A percentile compares a stretch with the other conserved stretches of the same genome.
Evolutionary conservation across 2,329 filamentous ascomycete species (phyloP).

Genomic region (Monilinia aucupariae): DNA sequence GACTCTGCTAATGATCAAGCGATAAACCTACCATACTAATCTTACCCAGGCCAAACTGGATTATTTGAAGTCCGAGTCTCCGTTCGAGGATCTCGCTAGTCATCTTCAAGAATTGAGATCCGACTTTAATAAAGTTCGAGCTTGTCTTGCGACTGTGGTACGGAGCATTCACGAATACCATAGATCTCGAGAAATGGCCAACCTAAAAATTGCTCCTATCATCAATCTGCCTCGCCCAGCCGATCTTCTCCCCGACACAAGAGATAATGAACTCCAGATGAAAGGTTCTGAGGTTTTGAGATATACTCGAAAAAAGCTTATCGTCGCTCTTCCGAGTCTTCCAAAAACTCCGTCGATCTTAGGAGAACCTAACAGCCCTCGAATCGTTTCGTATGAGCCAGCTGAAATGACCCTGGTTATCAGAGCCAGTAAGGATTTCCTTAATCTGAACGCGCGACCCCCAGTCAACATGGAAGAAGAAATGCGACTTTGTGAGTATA

Average conservation of each 20-base stretch:
- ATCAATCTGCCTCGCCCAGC: neutral
- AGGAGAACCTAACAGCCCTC: neutral
- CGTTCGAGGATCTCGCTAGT: neutral
- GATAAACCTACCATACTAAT: neutral
- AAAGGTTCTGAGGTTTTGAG: neutral
- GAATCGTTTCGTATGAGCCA: neutral
- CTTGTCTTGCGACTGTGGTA: neutral
- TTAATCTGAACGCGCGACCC: neutral
- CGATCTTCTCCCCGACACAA: neutral
- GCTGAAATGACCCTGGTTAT: neutral
- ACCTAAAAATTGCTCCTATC: neutral
- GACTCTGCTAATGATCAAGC: neutral
- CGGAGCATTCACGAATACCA: neutral
- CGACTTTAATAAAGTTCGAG: neutral
- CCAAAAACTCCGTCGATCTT: neutral
- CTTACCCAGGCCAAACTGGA: neutral
- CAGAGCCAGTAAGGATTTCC: neutral
- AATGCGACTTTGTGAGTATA: slow-evolving; percentile 6
- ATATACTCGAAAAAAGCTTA: neutral
- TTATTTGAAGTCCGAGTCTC: neutral
- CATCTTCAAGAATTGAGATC: neutral
- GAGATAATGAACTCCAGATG: neutral
- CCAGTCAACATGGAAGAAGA: neutral
- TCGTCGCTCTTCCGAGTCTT: neutral
- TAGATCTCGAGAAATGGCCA: neutral